A percentile compares a stretch with the other conserved stretches of the same genome.
Conservation (phyloP, 306 rosid species). For the Cotoneaster glaucophyllus region DNA sequence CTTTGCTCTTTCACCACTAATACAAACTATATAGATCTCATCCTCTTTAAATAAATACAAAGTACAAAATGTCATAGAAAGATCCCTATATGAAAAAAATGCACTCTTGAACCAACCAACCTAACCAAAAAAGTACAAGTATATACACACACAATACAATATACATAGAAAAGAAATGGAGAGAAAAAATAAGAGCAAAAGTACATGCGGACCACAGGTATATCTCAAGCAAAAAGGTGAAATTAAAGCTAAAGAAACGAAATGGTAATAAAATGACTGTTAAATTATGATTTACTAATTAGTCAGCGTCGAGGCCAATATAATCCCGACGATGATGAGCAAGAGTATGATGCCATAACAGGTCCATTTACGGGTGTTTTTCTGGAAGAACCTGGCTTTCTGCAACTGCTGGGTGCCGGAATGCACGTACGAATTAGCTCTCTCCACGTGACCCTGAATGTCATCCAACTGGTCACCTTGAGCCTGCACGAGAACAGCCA, state of each 20-base stretch:
- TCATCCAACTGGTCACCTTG: constrained; percentile 77
- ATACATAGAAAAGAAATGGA: neutral
- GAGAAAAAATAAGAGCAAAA: neutral
- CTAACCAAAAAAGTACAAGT: neutral
- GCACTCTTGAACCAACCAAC: neutral
- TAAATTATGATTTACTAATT: neutral
- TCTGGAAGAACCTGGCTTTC: constrained; percentile 48
- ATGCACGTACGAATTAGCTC: constrained; percentile 60
- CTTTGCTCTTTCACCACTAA: too few species aligned
- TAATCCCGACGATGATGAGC: constrained; percentile 31
- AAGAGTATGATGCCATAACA: constrained; percentile 43
- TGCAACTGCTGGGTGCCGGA: constrained; percentile 52
- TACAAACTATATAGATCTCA: too few species aligned
- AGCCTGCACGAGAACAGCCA: constrained; percentile 71
- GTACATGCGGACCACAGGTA: neutral
- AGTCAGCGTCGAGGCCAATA: neutral
- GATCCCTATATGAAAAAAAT: too few species aligned
- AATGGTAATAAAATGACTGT: neutral
- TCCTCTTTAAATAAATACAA: too few species aligned
- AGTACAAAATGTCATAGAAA: too few species aligned
- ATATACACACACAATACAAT: neutral
- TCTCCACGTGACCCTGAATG: constrained; percentile 57
- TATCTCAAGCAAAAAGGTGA: neutral
- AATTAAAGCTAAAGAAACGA: neutral
- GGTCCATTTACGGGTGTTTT: constrained; percentile 54